A percentile compares a stretch with the other conserved stretches of the same genome.
Evolutionary conservation across 2,329 filamentous ascomycete genomes (phyloP).

Genomic region (Laburnicola sp.): DNA sequence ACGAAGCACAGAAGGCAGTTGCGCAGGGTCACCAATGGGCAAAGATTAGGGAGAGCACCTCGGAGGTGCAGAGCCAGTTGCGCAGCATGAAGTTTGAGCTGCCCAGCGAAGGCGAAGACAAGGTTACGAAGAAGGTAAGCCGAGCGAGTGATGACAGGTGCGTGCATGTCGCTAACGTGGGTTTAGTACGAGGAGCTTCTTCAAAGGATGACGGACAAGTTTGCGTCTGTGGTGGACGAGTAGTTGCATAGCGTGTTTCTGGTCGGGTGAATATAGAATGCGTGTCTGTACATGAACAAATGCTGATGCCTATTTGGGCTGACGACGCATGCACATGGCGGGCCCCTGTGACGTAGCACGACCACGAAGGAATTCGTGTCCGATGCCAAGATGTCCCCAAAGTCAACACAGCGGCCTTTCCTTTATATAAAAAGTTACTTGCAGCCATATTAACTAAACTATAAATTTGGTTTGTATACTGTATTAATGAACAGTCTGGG

Average conservation of each 20-base stretch:
- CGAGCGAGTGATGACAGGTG: not conserved
- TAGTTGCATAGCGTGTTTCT: conserved; percentile 54
- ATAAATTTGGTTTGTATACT: too few species aligned
- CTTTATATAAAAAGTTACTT: too few species aligned
- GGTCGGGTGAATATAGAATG: conserved; percentile 30
- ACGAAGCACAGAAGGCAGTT: conserved; percentile 95
- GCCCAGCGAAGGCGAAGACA: conserved; percentile 80
- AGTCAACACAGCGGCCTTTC: too few species aligned
- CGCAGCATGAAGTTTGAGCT: conserved; percentile 97
- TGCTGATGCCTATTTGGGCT: conserved; percentile 39
- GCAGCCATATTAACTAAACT: too few species aligned
- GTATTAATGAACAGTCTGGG: too few species aligned
- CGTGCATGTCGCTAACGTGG: conserved; percentile 45
- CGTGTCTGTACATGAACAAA: conserved; percentile 31
- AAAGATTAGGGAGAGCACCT: conserved; percentile 89
- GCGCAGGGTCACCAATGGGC: conserved; percentile 87
- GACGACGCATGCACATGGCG: conserved; percentile 39
- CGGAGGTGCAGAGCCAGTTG: conserved; percentile 81
- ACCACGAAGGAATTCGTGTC: too few species aligned
- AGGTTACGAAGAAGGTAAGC: conserved; percentile 78
- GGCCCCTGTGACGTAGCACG: conserved; percentile 25
- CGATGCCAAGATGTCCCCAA: too few species aligned
- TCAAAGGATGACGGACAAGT: conserved; percentile 94
- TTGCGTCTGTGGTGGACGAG: conserved; percentile 93
- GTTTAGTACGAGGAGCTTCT: conserved; percentile 85